Evolutionary conservation across 108 stramenopile species (phyloP), one percentile per base, ranked within the genome.

Genomic region (Cyclostephanos tholiformis): DNA sequence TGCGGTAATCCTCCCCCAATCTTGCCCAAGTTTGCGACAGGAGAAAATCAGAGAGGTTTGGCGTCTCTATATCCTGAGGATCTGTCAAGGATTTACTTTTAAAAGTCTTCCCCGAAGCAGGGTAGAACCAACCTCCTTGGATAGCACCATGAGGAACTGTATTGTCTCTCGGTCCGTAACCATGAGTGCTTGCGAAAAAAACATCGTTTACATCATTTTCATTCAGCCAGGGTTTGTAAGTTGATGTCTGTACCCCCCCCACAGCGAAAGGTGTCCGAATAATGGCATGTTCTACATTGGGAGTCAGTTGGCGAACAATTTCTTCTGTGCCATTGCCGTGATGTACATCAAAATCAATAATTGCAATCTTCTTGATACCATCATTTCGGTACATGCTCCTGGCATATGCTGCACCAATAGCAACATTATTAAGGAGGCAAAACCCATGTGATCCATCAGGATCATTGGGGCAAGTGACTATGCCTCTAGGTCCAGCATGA

Each of bases 401-500:
- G n/a, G 98, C 99, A 80, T 99, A 97, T 8, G 96, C 95, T 50
- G 99, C 99, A 25, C 90, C 98, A 75, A 99, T 94, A 22, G 97
- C 97, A 60, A 99, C 96, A 76, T 99, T 98, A 85, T 99, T 99
- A 59, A 99, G 83, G 12, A 99, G 89, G 78, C 98, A 99, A 78
- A 99, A 99, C 2, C 99, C 99, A 81, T 93, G 92, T 23, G 91
- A 91, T 16, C 90, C 96, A 41, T 95, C 86, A 13, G 87, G 88
- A 72, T 96, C 96, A 70, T 96, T 96, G 27, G 82, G 83, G 77
- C 95, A 96, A 20, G 85, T 91, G 50, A 98, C 96, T 66, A 98
- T 92, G 13, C 99, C 99, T 12, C 91, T 53, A 20, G 96, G 92
- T 14, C 97, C 98, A 32, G 98, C 98, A 85, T 99, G 99, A 78